Evolutionary conservation across 2,329 filamentous ascomycete genomes (phyloP), one percentile per base, ranked within the genome.

Genomic region (Ambrosiella beaveri): DNA sequence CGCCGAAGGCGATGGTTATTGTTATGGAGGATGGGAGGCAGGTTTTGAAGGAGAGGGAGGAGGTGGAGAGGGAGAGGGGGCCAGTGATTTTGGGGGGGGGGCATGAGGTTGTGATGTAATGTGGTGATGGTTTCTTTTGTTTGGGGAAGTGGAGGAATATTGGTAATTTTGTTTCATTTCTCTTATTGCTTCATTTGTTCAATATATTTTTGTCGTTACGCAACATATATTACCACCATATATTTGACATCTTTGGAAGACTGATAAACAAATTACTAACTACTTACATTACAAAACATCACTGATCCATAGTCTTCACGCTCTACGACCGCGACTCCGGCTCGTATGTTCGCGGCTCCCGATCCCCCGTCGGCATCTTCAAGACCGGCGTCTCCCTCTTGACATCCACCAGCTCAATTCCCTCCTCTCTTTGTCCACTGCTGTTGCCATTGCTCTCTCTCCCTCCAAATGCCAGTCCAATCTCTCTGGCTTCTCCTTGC

Each of bases 351-450:
- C 62, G 56, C 13, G 65, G 63, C 12, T 62, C 63, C 51, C 63
- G 64, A 40, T 64, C 61, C 7, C 64, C 63, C 35, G 69, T 65
- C 1, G 44, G 38, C 47, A 27, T 36, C 17, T 19, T 51, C 45
- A 77, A 64, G 27, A 73, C 65, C 0, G 75, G 74, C 2, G 73
- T 68, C 54, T 66, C 67, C 50, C 65, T 66, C 38, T 73, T 68
- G 0, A 76, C 74, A 57, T 74, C 68, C 37, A 73, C 69, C 65
- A 79, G 66, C 67, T 80, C 77, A 57, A 76, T 79, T 3, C 69
- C 68, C 60, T 77, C 74, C 7, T 64, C 64, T 1, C 60, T 45
- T 15, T 17, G 11, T 11, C 40, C 5, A 11, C n/a, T 41, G 40
- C 40, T n/a, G 3, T 41, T 6, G 5, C 40, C 40, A 11, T 41